phyloP scores from a whole-genome alignment of 2,329 filamentous ascomycete species.

The Colletotrichum cordylinicola region DNA sequence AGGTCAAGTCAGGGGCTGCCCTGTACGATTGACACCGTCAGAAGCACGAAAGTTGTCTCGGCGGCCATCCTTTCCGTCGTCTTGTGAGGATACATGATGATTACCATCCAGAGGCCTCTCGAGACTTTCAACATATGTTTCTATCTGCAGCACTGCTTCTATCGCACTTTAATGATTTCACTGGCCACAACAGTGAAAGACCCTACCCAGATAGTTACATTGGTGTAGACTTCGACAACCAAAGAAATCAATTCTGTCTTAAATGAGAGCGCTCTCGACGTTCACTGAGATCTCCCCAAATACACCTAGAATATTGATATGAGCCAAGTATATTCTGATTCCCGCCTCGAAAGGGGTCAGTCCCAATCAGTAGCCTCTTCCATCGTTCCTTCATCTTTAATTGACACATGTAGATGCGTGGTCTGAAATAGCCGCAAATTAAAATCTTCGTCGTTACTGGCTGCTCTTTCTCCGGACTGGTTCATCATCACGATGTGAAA shows the following conservation, averaged over 20 bases:
- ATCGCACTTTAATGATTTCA: fast-evolving
- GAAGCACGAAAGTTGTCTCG: neutral
- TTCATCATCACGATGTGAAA: neutral
- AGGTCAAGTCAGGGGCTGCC: neutral
- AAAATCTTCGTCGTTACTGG: fast-evolving
- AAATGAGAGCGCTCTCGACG: neutral
- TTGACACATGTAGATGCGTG: neutral
- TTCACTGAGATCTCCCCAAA: neutral
- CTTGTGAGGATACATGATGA: neutral
- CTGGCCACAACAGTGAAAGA: neutral
- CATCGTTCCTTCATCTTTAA: neutral
- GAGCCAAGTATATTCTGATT: neutral
- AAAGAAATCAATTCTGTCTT: neutral
- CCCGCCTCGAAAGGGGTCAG: neutral
- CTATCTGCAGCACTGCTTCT: neutral
- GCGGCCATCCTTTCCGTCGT: neutral
- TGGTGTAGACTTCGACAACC: neutral
- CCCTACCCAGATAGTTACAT: too few relatives aligned
- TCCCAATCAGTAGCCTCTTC: neutral
- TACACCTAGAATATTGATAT: neutral
- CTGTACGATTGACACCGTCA: neutral
- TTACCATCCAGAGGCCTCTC: fast-evolving
- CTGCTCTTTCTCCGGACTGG: neutral
- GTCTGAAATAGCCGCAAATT: neutral
- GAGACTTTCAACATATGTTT: neutral